Evolutionary conservation across 2,329 filamentous ascomycete genomes (phyloP).

Genomic region (Erysiphe pulchra): DNA sequence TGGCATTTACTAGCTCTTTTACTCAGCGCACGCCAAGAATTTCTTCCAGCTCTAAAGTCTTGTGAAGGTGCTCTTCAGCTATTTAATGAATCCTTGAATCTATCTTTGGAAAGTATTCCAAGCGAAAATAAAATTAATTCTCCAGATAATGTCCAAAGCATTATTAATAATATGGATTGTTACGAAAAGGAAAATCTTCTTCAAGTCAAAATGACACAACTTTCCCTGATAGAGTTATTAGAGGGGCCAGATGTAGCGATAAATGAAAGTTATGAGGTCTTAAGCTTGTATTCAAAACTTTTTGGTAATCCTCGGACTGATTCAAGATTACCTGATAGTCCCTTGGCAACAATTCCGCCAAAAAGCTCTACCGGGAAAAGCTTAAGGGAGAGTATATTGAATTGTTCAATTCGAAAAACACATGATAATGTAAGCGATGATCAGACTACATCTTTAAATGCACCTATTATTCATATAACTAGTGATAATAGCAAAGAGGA

Average conservation of each 20-base stretch:
- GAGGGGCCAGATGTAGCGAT: constrained; percentile 71
- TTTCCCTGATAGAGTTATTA: constrained; percentile 56
- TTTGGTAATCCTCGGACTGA: constrained; percentile 36
- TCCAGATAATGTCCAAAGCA: constrained; percentile 16
- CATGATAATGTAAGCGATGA: constrained; percentile 12
- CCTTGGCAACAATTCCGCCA: constrained; percentile 22
- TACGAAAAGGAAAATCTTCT: constrained; percentile 67
- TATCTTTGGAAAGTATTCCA: constrained; percentile 47
- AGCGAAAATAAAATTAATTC: constrained; percentile 18
- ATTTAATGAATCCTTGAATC: constrained; percentile 43
- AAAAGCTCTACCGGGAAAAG: constrained; percentile 48
- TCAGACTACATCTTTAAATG: not conserved
- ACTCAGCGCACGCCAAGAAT: constrained; percentile 68
- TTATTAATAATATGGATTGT: constrained; percentile 59
- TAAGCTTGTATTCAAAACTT: constrained; percentile 56
- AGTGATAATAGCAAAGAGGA: constrained; percentile 26
- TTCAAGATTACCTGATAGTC: constrained; percentile 5
- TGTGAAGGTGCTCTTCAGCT: constrained; percentile 85
- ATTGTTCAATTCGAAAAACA: constrained; percentile 23
- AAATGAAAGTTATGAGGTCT: constrained; percentile 63
- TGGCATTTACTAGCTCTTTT: constrained; percentile 83
- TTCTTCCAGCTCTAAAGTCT: constrained; percentile 49
- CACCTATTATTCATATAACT: constrained; percentile 56
- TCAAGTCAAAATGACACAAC: constrained; percentile 89
- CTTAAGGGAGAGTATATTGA: constrained; percentile 53